phyloP scores from a whole-genome alignment of 2,329 filamentous ascomycete genomes.

The Ophiocordyceps camponoti-leonardi region DNA sequence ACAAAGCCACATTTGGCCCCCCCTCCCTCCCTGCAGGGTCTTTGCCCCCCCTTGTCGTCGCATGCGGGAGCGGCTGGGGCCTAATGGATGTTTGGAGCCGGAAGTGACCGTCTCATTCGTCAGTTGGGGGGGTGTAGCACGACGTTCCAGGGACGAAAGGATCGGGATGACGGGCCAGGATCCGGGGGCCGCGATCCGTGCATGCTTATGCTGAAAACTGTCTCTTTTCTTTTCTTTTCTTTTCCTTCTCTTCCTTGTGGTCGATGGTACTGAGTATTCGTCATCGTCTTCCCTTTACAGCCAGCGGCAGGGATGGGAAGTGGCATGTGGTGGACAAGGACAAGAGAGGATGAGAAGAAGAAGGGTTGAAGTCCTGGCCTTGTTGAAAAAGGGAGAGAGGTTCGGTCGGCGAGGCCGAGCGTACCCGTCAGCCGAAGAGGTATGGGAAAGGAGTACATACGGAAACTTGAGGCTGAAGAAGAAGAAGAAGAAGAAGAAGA shows the following conservation, averaged over 20 bases:
- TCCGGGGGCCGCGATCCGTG: background rate
- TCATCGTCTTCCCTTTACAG: background rate
- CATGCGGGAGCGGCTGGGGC: background rate
- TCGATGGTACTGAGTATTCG: background rate
- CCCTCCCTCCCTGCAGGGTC: background rate
- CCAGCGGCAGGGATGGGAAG: background rate
- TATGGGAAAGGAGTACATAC: background rate
- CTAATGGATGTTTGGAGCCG: background rate
- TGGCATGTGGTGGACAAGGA: background rate
- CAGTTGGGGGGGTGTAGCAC: background rate
- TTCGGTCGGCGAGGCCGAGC: background rate
- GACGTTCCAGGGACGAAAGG: background rate
- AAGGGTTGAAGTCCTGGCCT: no score
- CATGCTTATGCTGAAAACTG: background rate
- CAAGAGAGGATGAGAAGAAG: no score
- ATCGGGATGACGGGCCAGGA: background rate
- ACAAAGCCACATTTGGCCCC: no score
- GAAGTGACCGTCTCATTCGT: background rate
- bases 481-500: background rate
- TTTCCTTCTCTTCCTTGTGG: background rate
- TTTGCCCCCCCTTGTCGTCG: background rate
- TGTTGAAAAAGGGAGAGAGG: background rate
- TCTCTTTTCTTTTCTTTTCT: background rate
- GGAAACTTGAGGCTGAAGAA: no score
- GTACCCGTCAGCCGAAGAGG: background rate